Percentiles rank a stretch among this genome's conserved stretches.
phyloP scores from a whole-genome alignment of 139 green algal genomes.

The Mesostigma viride region DNA sequence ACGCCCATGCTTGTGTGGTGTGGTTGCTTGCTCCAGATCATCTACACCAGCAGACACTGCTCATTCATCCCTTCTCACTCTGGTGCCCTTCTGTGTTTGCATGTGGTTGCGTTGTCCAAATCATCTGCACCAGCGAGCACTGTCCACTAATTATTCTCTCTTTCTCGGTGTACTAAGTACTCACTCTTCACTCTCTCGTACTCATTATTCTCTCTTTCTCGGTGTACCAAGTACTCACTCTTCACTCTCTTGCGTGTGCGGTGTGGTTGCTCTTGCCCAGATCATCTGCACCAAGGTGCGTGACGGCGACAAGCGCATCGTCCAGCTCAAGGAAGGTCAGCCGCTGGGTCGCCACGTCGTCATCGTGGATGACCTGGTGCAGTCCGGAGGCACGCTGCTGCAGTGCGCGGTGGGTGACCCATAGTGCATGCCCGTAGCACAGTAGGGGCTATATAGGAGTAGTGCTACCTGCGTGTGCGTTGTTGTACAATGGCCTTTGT shows the following conservation, averaged over 20 bases:
- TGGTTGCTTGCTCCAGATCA: too few relatives aligned
- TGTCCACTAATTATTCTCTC: background rate
- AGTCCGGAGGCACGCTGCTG: slow-evolving; percentile 86
- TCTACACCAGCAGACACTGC: too few relatives aligned
- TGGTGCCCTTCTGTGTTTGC: too few relatives aligned
- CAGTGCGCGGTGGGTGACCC: slow-evolving; percentile 71
- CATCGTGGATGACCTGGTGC: slow-evolving; percentile 97
- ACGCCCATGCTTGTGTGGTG: too few relatives aligned
- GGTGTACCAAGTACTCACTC: background rate
- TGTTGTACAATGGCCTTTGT: too few relatives aligned
- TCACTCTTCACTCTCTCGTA: background rate
- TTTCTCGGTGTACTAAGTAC: background rate
- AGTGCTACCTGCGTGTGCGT: too few relatives aligned
- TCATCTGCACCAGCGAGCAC: too few relatives aligned
- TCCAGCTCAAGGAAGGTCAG: slow-evolving; percentile 85
- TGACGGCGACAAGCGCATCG: slow-evolving; percentile 88
- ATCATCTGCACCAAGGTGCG: slow-evolving; percentile 97
- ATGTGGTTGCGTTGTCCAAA: too few relatives aligned
- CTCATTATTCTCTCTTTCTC: background rate
- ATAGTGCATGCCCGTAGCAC: too few relatives aligned
- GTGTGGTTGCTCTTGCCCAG: too few relatives aligned
- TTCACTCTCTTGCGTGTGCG: slow-evolving; percentile 8
- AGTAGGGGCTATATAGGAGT: too few relatives aligned
- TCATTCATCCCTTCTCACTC: too few relatives aligned
- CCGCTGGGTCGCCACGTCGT: slow-evolving; percentile 78